Evolutionary conservation across 345 rosid species (phyloP), one percentile per base, ranked within the genome.

Genomic region (Gossypium arboreum): DNA sequence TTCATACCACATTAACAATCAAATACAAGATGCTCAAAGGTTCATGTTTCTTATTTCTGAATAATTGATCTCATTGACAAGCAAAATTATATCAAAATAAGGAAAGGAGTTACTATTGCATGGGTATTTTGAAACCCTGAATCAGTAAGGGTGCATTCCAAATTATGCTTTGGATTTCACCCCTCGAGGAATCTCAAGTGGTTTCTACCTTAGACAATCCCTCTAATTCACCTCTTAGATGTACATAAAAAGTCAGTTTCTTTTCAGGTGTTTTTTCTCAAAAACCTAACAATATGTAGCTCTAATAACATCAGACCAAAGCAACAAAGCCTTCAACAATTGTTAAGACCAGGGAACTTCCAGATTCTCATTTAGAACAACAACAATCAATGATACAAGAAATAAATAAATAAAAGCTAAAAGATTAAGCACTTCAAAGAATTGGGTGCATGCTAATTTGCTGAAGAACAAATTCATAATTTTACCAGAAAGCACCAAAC

Each of bases 101-200:
- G 70, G 51, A 68, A n/a, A 47, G 11, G 39, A 12, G 18, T 44
- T 66, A 44, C 70, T 44, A 66, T 2, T 66, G 16, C 25, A 20
- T 66, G 22, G 25, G 48, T 12, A 47, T 68, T 68, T 47, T 68
- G 20, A 68, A 68, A 47, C 72, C 39, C 39, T 68, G 18, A 47
- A 68, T 24, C 56, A 13, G 72, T 2, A 18, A 66, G 10, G 70
- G 29, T 58, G 63, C 63, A 58, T 22, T 58, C 24, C 59, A 0
- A 56, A 56, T 56, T 56, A 56, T 56, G 59, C 24, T 18, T 56
- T 56, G 59, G 59, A 56, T 56, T 56, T 11, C 12, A 18, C 59
- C 10, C 25, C 3, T 7, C 12, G 25, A 57, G 15, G 15, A 57
- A 57, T n/a, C 44, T 2, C 11, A 29, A 9, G 41, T 24, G 41